Evolutionary conservation across 148 eudicot genomes (phyloP).

Genomic region (Fagopyrum esculentum): DNA sequence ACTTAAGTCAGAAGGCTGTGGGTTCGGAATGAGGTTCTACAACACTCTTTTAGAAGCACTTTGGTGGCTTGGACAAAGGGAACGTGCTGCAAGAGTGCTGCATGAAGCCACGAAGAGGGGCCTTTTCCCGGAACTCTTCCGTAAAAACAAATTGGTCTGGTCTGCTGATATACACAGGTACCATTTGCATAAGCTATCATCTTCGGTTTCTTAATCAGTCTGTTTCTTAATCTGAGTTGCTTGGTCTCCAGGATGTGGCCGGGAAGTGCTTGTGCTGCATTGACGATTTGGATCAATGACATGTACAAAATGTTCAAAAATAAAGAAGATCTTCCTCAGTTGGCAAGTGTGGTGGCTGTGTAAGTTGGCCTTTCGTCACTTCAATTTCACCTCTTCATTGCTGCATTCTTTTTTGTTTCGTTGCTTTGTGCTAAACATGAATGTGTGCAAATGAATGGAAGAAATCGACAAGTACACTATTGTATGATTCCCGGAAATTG

Average conservation of each 20-base stretch:
- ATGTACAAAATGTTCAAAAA: constrained; percentile 43
- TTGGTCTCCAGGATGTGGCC: constrained; percentile 78
- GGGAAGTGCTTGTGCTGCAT: constrained; percentile 77
- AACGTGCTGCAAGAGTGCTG: constrained; percentile 82
- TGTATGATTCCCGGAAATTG: neutral
- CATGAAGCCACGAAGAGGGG: constrained; percentile 89
- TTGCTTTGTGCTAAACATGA: neutral
- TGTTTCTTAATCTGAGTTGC: constrained; percentile 15
- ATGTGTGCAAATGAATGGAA: neutral
- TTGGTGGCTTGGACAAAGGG: constrained; percentile 94
- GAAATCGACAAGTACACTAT: neutral
- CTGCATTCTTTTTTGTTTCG: neutral
- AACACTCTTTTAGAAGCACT: constrained; percentile 84
- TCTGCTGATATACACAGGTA: constrained; percentile 96
- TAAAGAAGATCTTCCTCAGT: constrained; percentile 73
- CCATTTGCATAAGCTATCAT: neutral
- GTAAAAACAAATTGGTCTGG: constrained; percentile 69
- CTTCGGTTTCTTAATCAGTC: neutral
- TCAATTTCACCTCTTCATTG: neutral
- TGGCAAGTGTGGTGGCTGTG: constrained; percentile 80
- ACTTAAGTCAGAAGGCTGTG: constrained; percentile 86
- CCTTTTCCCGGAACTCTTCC: constrained; percentile 78
- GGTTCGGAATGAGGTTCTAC: constrained; percentile 80
- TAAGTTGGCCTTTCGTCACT: constrained; percentile 28
- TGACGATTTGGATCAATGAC: constrained; percentile 75